phyloP scores from a whole-genome alignment of 2,329 filamentous ascomycete species.

The Neocatenulostroma microsporum region DNA sequence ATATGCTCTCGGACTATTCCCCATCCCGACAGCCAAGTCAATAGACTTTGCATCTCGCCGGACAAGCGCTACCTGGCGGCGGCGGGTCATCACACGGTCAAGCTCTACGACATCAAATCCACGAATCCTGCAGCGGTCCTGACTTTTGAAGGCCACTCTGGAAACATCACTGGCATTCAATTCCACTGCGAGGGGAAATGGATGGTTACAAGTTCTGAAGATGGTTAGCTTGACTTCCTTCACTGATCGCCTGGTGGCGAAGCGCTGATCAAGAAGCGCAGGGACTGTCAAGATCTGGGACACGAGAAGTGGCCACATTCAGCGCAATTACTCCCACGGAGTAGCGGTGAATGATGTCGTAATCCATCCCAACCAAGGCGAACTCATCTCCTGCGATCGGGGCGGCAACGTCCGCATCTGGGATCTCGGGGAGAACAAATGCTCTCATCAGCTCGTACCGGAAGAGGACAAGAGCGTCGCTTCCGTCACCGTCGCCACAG shows the following conservation, averaged over 20 bases:
- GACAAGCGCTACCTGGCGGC: slow-evolving; percentile 93
- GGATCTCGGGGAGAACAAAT: slow-evolving; percentile 96
- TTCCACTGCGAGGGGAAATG: slow-evolving; percentile 99
- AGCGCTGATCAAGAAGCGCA: slow-evolving; percentile 5
- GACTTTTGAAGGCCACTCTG: slow-evolving; percentile 91
- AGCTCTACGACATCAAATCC: slow-evolving; percentile 97
- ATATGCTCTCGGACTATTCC: slow-evolving; percentile 98
- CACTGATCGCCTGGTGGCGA: too few relatives aligned
- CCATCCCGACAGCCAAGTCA: slow-evolving; percentile 96
- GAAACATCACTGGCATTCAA: slow-evolving; percentile 90
- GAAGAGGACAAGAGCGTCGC: slow-evolving; percentile 92
- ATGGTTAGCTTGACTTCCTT: slow-evolving; percentile 46
- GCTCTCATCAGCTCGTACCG: slow-evolving; percentile 89
- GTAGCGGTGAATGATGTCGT: slow-evolving; percentile 93
- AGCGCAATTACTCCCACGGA: slow-evolving; percentile 87
- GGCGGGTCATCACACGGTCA: slow-evolving; percentile 74
- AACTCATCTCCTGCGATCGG: slow-evolving; percentile 93
- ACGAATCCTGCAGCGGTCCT: slow-evolving; percentile 92
- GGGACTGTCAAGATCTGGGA: slow-evolving; percentile 93
- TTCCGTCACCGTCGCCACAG: slow-evolving; percentile 90
- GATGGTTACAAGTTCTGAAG: slow-evolving; percentile 98
- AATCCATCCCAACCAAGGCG: slow-evolving; percentile 98
- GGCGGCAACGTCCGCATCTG: slow-evolving; percentile 89
- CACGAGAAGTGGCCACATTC: slow-evolving; percentile 73
- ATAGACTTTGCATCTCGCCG: slow-evolving; percentile 94